Evolutionary conservation across 2,329 filamentous ascomycete genomes (phyloP).

Genomic region (Colletotrichum falcatum): DNA sequence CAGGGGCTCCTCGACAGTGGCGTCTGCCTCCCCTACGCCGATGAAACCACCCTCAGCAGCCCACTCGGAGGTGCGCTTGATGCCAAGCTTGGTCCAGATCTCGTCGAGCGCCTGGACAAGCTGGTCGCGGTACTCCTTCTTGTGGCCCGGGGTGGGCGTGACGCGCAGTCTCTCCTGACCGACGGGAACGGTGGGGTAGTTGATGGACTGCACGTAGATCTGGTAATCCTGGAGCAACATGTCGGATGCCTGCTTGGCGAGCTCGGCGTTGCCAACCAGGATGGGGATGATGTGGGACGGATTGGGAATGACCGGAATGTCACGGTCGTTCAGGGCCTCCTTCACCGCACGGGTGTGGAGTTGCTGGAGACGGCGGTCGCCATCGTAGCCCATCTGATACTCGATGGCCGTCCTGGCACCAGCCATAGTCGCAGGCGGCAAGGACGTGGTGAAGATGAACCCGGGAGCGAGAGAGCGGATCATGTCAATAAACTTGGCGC

Average conservation of each 20-base stretch:
- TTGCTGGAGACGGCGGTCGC: slow-evolving; percentile 92
- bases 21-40: slow-evolving; percentile 83
- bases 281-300: slow-evolving; percentile 96
- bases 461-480: slow-evolving; percentile 95
- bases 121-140: slow-evolving; percentile 84
- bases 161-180: slow-evolving; percentile 98
- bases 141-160: slow-evolving; percentile 94
- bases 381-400: slow-evolving; percentile 87
- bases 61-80: slow-evolving; percentile 96
- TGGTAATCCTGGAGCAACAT: slow-evolving; percentile 89
- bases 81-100: slow-evolving; percentile 88
- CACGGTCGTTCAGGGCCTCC: slow-evolving; percentile 78
- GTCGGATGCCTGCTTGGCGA: slow-evolving; percentile 92
- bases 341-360: slow-evolving; percentile 96
- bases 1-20: slow-evolving; percentile 74
- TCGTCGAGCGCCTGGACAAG: slow-evolving; percentile 85
- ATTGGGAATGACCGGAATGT: slow-evolving; percentile 98
- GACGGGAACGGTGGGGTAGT: slow-evolving; percentile 97
- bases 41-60: slow-evolving; percentile 92
- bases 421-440: slow-evolving; percentile 97
- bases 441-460: slow-evolving; percentile 98
- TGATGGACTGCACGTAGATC: slow-evolving; percentile 99
- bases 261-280: slow-evolving; percentile 91
- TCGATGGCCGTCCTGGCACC: slow-evolving; percentile 92
- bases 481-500: slow-evolving; percentile 86